These are phyloP conservation scores for Kokia cookei DNA, from an alignment of 441 rosid species.

Conservation along the genomic window DNA sequence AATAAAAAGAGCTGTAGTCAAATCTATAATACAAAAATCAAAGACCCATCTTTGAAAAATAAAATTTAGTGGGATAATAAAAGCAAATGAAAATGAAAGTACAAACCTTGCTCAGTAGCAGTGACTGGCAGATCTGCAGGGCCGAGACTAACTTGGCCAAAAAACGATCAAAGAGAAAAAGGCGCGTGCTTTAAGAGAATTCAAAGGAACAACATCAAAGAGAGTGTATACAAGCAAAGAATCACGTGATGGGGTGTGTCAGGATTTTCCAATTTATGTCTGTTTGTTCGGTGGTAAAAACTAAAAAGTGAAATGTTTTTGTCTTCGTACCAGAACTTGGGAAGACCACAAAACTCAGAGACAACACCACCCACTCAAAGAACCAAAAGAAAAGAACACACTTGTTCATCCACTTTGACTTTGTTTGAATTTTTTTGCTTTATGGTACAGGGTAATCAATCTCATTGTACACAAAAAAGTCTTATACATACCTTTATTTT, in stretches of 20 bases:
- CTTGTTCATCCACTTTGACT: not conserved
- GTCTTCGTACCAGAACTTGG: constrained; percentile 9
- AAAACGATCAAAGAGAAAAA: constrained; percentile 18
- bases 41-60: not conserved
- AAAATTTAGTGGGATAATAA: not conserved
- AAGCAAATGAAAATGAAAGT: constrained; percentile 4
- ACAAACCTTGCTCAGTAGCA: constrained; percentile 34
- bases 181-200: constrained; percentile 42
- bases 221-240: constrained; percentile 3
- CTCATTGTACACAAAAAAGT: not conserved
- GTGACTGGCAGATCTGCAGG: constrained; percentile 38
- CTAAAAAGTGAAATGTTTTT: not conserved
- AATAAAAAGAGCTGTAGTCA: not conserved
- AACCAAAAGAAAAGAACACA: not conserved
- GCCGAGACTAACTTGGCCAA: not conserved
- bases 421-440: constrained; percentile 2
- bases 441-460: not conserved
- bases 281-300: not conserved
- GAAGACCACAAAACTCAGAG: constrained; percentile 4
- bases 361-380: not conserved
- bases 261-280: constrained; percentile 8
- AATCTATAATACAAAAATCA: constrained; percentile 10
- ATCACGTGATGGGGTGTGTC: constrained; percentile 72
- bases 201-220: constrained; percentile 13
- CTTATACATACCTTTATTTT: not conserved